Base-by-base conservation (phyloP, 1,284 basidiomycete genomes). In the Chalciporus piperatoides region DNA sequence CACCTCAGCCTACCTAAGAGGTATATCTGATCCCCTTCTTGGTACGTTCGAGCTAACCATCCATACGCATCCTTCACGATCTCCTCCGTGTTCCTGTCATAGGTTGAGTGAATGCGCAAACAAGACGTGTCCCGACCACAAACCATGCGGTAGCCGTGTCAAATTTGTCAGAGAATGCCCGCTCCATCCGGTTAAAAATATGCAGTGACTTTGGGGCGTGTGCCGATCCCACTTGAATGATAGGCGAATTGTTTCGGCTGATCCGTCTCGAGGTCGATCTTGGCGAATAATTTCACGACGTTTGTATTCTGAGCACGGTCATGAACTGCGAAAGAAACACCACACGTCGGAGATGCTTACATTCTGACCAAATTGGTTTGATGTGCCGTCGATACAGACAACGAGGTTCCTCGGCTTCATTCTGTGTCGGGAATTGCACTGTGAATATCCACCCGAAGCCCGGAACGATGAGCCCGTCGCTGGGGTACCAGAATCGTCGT, bases 201-300 rank as follows among this genome's bases (percentile, higher is more conserved):
- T 60, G 33, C 33, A 59, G 2, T 35, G 61, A 52, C 33, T 56
- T 63, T 1, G 58, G 65, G 65, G 33, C 62, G 58, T 0, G 69
- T 72, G 23, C 71, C 71, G 36, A 74, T 67, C 0, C 70, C 70
- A 40, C 71, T 72, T 33, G 63, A 64, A 52, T 72, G 73, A 48
- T 63, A 73, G 1, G 62, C 63, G 5, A 56, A 42, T 51, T 70
- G 68, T 17, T 54, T 39, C 9, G 53, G 57, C 5, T 28, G 11
- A 5, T 15, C 30, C 6, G 43, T 39, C 42, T 60, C 49, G 14
- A 59, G 55, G n/a, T 62, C 39, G n/a, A 70, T 51, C 7, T 56
- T 56, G 25, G 52, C 51, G 30, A 68, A 69, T 2, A 70, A 46
- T 43, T 71, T 68, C 24, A 71, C 57, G 6, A 72, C 56, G 23